Conservation (phyloP, 345 rosid species). For the Corchorus olitorius region DNA sequence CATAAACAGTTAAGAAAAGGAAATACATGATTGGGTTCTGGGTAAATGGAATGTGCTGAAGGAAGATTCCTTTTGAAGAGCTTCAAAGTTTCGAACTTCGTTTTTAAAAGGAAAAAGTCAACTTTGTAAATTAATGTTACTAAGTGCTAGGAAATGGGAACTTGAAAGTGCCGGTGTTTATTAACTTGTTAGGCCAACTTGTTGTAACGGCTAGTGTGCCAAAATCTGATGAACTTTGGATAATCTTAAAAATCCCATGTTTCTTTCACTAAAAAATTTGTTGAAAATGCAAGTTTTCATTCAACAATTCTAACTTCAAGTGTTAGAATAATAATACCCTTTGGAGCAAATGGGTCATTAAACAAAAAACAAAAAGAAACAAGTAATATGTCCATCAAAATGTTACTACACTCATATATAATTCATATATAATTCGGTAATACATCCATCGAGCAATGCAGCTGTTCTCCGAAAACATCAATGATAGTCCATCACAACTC, state of each 20-base stretch:
- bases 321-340: no score
- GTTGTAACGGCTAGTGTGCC: no score
- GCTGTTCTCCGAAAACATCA: not conserved
- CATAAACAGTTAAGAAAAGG: no score
- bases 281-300: no score
- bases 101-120: not conserved
- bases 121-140: not conserved
- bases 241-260: no score
- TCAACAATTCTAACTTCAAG: no score
- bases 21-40: not conserved
- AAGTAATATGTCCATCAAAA: not conserved
- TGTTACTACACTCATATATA: not conserved
- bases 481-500: no score
- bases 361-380: no score
- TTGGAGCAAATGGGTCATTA: no score
- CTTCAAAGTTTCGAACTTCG: not conserved
- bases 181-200: not conserved
- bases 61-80: constrained; percentile 16
- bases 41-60: constrained; percentile 10
- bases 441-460: not conserved
- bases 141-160: not conserved
- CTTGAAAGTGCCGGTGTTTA: not conserved
- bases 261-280: no score
- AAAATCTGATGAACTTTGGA: no score
- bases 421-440: not conserved